Base-by-base conservation (phyloP, 1,284 basidiomycete species). In the Apiotrichum siamense region DNA sequence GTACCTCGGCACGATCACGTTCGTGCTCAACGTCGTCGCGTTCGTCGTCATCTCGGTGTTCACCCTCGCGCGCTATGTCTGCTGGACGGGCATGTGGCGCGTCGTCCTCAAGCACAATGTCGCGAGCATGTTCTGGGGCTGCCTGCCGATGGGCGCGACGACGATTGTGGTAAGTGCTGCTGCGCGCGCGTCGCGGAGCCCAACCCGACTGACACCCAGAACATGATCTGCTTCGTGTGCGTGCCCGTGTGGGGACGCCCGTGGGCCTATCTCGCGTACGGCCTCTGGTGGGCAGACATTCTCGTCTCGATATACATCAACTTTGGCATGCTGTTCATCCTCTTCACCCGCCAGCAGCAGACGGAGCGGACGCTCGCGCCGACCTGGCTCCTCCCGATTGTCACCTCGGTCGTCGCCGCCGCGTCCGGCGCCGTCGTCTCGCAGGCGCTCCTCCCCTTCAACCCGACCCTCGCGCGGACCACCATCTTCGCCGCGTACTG, bases 261-360 rank as follows among this genome's bases (percentile, higher is more conserved):
- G 0, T 85, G 87, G 66, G 71, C 83, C 0, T 81, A 79, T 48
- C 71, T 80, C 31, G 72, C 86, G 18, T 85, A 85, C 81, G 79
- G 65, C 1, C 63, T 86, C 11, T 89, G 87, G 87, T 88, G 86
- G 87, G 57, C 83, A 33, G 80, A 85, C 57, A 76, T 81, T 2
- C 69, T 77, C 2, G 60, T 85, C 29, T 81, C 85, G 1, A 64
- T 83, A 7, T 23, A 79, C 21, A 82, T 82, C 53, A 82, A 80
- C 57, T 81, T 85, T 66, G 81, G 82, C 10, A 75, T 84, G 52
- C 70, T 86, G 4, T 83, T 86, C 60, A 67, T 81, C 40, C 86
- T 84, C 80, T 79, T 82, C 51, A 82, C 80, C 0, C 70, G 75
- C 9, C 86, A 88, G 32, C 72, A 73, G 2, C 83, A 87, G 60